These are phyloP conservation scores for Metarhizium brunneum DNA, from an alignment of 2,329 filamentous ascomycete genomes.

Conservation along the genomic window DNA sequence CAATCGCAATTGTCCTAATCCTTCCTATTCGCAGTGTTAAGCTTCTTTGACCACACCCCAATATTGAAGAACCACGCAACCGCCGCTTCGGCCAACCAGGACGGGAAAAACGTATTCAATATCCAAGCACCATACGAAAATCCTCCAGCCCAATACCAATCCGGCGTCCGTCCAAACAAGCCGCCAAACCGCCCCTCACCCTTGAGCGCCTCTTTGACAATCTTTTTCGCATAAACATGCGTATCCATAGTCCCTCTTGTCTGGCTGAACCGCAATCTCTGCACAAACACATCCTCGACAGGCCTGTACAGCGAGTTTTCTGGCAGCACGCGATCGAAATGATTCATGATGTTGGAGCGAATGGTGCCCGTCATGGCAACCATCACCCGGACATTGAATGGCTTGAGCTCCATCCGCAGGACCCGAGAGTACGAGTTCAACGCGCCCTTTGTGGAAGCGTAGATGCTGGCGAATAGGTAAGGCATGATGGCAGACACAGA, in stretches of 20 bases:
- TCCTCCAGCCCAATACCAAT: slow-evolving; percentile 26
- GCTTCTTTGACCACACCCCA: slow-evolving; percentile 13
- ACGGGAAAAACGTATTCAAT: slow-evolving; percentile 12
- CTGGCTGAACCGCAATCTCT: slow-evolving; percentile 39
- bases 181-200: slow-evolving; percentile 26
- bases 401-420: slow-evolving; percentile 42
- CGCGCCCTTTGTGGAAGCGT: slow-evolving; percentile 47
- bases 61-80: slow-evolving; percentile 21
- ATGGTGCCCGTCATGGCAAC: slow-evolving; percentile 46
- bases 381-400: slow-evolving; percentile 48
- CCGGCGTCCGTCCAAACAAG: slow-evolving; percentile 21
- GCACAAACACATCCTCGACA: slow-evolving; percentile 35
- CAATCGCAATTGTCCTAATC: not conserved
- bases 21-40: slow-evolving; percentile 3
- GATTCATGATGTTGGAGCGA: slow-evolving; percentile 37
- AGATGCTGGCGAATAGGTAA: slow-evolving; percentile 44
- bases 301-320: slow-evolving; percentile 36
- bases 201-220: slow-evolving; percentile 33
- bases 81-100: slow-evolving; percentile 19
- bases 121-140: slow-evolving; percentile 20
- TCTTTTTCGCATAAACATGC: slow-evolving; percentile 29
- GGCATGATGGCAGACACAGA: slow-evolving; percentile 40
- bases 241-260: slow-evolving; percentile 34
- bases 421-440: slow-evolving; percentile 43
- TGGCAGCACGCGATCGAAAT: slow-evolving; percentile 31